Evolutionary conservation across 2,329 filamentous ascomycete species (phyloP).

Genomic region (Polytolypa hystricis): DNA sequence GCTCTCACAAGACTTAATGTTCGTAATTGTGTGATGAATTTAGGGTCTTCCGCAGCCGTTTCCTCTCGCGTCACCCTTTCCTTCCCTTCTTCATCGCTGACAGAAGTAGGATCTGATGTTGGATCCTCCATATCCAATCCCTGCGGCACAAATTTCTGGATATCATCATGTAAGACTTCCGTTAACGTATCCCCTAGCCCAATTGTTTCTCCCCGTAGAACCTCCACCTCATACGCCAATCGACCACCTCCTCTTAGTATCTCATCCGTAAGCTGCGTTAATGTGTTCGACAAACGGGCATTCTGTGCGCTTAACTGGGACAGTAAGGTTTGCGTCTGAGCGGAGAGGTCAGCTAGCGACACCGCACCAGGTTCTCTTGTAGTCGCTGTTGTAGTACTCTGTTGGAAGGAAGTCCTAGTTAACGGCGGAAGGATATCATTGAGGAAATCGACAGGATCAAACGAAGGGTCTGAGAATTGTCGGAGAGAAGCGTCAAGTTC

Average conservation of each 20-base stretch:
- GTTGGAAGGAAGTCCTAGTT: conserved; percentile 34
- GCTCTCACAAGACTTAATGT: conserved; percentile 71
- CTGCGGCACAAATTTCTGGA: conserved; percentile 58
- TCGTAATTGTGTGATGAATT: conserved; percentile 66
- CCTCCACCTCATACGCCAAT: conserved; percentile 87
- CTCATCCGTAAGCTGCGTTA: conserved; percentile 88
- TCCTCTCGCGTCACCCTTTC: conserved; percentile 4
- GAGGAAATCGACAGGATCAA: conserved; percentile 76
- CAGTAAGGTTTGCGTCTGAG: conserved; percentile 71
- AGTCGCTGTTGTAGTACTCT: background rate
- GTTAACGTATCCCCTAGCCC: conserved; percentile 68
- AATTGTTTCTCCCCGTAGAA: conserved; percentile 77
- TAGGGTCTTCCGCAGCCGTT: conserved; percentile 38
- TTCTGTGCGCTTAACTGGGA: conserved; percentile 84
- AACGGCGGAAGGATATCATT: conserved; percentile 67
- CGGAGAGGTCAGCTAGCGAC: conserved; percentile 63
- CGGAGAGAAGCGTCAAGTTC: conserved; percentile 61
- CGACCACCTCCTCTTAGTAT: conserved; percentile 81
- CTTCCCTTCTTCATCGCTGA: conserved; percentile 1
- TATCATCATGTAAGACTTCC: conserved; percentile 59
- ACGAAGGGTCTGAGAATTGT: conserved; percentile 63
- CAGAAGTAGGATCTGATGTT: conserved; percentile 4
- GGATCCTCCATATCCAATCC: conserved; percentile 17
- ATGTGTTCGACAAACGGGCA: conserved; percentile 63
- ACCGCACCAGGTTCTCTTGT: conserved; percentile 35